Conservation (phyloP, 2,329 filamentous ascomycete genomes). For the Pseudomassariella vexata region DNA sequence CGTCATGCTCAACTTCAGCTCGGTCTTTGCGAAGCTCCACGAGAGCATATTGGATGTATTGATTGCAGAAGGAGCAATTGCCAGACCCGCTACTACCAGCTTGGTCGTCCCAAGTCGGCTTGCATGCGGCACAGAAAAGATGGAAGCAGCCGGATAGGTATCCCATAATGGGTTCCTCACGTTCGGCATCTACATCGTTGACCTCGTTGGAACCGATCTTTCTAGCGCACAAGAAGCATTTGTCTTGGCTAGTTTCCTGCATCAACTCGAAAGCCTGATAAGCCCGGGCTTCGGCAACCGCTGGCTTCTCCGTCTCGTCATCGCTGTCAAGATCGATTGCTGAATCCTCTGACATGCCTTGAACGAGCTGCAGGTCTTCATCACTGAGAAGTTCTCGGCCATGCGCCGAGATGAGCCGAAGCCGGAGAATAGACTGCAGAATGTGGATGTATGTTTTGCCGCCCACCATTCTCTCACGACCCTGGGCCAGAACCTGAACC, state of each 20-base stretch:
- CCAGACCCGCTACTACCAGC: slow-evolving; percentile 42
- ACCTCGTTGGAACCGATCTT: slow-evolving; percentile 49
- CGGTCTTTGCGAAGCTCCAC: slow-evolving; percentile 62
- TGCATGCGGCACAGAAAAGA: slow-evolving; percentile 72
- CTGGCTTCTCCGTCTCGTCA: slow-evolving; percentile 45
- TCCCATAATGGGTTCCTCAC: slow-evolving; percentile 61
- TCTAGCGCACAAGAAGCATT: slow-evolving; percentile 64
- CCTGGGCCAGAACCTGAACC: slow-evolving; percentile 66
- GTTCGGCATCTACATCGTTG: slow-evolving; percentile 52
- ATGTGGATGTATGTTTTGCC: slow-evolving; percentile 93
- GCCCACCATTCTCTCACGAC: slow-evolving; percentile 60
- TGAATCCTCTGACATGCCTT: slow-evolving; percentile 75
- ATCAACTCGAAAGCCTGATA: slow-evolving; percentile 84
- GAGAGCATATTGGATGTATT: slow-evolving; percentile 56
- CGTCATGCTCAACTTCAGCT: slow-evolving; percentile 51
- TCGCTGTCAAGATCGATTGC: slow-evolving; percentile 87
- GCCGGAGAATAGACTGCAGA: slow-evolving; percentile 80
- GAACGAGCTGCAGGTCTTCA: slow-evolving; percentile 73
- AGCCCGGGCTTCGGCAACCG: slow-evolving; percentile 63
- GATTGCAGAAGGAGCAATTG: slow-evolving; percentile 64
- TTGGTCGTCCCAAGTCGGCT: slow-evolving; percentile 51
- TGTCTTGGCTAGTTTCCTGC: slow-evolving; percentile 72
- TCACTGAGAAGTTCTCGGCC: slow-evolving; percentile 86
- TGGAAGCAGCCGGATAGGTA: slow-evolving; percentile 86
- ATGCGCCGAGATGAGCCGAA: slow-evolving; percentile 87